Percentiles rank a stretch among this genome's conserved stretches.
phyloP scores from a whole-genome alignment of 148 eudicot genomes.

The Polygonum aviculare region DNA sequence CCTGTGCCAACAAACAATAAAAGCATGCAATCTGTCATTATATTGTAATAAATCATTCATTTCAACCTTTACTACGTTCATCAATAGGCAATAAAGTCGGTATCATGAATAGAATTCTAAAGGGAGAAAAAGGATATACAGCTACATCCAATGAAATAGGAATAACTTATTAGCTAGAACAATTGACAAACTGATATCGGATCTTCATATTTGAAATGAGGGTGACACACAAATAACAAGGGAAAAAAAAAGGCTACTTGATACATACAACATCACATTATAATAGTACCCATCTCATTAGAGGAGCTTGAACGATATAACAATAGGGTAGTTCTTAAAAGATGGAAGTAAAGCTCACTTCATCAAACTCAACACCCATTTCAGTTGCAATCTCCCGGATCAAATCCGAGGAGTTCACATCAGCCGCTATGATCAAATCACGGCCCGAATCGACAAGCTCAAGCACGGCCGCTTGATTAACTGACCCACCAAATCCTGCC shows the following conservation, averaged over 20 bases:
- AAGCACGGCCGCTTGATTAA: conserved; percentile 46
- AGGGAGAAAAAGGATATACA: neutral
- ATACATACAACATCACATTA: neutral
- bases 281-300: neutral
- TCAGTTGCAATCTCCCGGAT: conserved; percentile 64
- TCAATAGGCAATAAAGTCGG: neutral
- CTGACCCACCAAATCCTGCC: conserved; percentile 45
- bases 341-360: conserved; percentile 20
- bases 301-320: neutral
- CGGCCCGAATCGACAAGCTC: conserved; percentile 72
- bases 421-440: conserved; percentile 61
- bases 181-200: neutral
- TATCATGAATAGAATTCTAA: neutral
- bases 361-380: conserved; percentile 75
- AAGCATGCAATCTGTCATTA: neutral
- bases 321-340: neutral
- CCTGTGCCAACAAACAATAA: conserved; percentile 25
- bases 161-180: neutral
- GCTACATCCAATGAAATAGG: neutral
- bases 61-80: neutral
- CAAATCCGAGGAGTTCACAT: conserved; percentile 59
- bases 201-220: neutral
- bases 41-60: neutral
- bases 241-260: neutral
- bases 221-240: neutral